Conservation (phyloP, 2,329 filamentous ascomycete genomes). For the Berkeleyomyces rouxiae region DNA sequence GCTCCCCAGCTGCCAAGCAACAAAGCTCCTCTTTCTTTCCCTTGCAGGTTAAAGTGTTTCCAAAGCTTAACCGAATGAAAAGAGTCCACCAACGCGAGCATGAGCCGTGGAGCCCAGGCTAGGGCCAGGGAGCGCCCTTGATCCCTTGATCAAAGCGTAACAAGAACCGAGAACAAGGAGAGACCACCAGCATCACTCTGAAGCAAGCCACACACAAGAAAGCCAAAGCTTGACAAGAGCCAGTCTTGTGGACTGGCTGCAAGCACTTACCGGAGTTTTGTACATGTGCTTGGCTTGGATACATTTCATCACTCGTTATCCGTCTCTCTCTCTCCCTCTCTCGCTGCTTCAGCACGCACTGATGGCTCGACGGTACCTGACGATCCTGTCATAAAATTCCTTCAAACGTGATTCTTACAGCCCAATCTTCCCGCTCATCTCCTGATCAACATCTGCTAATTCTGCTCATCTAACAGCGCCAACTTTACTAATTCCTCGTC, state of each 20-base stretch:
- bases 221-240: neutral
- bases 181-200: neutral
- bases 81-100: neutral
- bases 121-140: neutral
- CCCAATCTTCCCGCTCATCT: neutral
- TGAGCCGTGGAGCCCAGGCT: neutral
- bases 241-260: neutral
- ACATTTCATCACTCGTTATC: neutral
- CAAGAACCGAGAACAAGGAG: neutral
- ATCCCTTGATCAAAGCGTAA: neutral
- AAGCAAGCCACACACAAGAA: neutral
- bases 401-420: neutral
- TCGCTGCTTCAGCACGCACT: neutral
- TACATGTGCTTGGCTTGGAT: neutral
- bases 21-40: neutral
- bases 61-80: conserved; percentile 1
- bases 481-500: neutral
- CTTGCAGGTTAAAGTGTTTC: neutral
- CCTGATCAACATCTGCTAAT: neutral
- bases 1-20: neutral
- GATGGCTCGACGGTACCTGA: neutral
- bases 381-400: neutral
- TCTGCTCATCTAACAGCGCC: neutral
- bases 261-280: neutral
- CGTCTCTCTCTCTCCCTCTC: neutral